Evolutionary conservation across 129 eudicot species (phyloP), one percentile per base, ranked within the genome.

Genomic region (Arctium minus): DNA sequence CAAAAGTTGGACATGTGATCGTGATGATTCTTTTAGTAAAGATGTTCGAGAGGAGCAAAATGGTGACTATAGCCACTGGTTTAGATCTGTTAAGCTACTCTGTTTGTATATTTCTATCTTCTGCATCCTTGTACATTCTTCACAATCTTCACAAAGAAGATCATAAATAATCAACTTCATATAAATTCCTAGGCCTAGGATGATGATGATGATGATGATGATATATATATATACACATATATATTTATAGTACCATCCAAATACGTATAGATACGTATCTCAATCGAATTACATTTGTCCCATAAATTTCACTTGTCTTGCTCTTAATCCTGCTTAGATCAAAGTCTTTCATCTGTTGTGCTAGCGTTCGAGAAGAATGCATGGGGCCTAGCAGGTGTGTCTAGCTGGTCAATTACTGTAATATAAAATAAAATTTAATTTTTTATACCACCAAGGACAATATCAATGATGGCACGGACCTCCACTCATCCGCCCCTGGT

Each of bases 1-100:
- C 99, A 27, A 96, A 96, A 79, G 97, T 96, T n/a, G 99, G 99
- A 35, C 99, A 96, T 78, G 98, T 93, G 0, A 96, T 96, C 10
- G 99, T 96, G 37, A 96, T 96, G 99, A 96, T 96, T 87, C 99
- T 96, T 83, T 88, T 96, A n/a, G 99, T 96, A 77, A 96, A 96
- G 90, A 96, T 96, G 99, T 96, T 96, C 56, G 99, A 96, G 85
- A 93, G 98, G 90, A 96, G 99, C 90, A 96, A 96, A 84, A 93
- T 93, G 97, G 99, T 96, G 65, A 93, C 92, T 0, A 96, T 96
- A 89, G 87, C 99, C 1, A 93, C 99, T 13, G 98, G 99, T 18
- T 53, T 91, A 85, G 99, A 96, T 92, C 90, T 96, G 33, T 81
- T 93, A 65, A 96, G 96, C 91, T 93, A 96, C 72, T 90, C 99